phyloP scores from a whole-genome alignment of 495 filamentous ascomycete species.

The Trichoderma orchidacearum region DNA sequence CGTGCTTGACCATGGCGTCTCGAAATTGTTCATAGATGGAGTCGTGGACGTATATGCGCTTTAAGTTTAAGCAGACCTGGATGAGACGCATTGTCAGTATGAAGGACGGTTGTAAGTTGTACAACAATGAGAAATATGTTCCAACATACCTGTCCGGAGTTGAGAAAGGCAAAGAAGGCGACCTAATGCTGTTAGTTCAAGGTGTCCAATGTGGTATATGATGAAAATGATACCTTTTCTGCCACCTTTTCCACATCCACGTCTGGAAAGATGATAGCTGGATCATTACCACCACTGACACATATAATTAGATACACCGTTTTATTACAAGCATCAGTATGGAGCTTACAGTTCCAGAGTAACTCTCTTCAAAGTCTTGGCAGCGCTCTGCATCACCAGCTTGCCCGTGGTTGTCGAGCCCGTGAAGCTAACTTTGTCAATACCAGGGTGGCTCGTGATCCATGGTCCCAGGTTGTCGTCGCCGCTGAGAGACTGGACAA shows the following conservation, averaged over 20 bases:
- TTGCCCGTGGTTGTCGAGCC: conserved; percentile 52
- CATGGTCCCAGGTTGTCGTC: conserved; percentile 48
- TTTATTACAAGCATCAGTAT: neutral
- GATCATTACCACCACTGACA: conserved; percentile 51
- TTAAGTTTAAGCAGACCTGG: conserved; percentile 11
- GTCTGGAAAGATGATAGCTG: conserved; percentile 50
- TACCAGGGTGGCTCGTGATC: conserved; percentile 41
- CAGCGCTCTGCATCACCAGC: conserved; percentile 44
- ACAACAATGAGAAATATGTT: conserved; percentile 9
- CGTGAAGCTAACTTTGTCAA: conserved; percentile 59
- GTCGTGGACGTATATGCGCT: conserved; percentile 58
- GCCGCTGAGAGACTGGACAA: conserved; percentile 56
- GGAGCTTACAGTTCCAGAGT: conserved; percentile 22
- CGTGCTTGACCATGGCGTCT: conserved; percentile 31
- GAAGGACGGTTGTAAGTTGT: neutral
- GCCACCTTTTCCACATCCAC: conserved; percentile 48
- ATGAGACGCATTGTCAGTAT: neutral
- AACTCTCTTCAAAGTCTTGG: conserved; percentile 45
- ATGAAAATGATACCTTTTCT: conserved; percentile 9
- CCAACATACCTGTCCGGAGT: conserved; percentile 42
- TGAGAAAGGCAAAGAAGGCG: conserved; percentile 41
- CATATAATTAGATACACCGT: neutral
- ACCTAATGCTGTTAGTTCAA: conserved; percentile 6
- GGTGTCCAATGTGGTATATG: too few species aligned
- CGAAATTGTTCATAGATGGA: conserved; percentile 52